phyloP scores from a whole-genome alignment of 768 basidiomycete species.

The Lentinula detonsa region DNA sequence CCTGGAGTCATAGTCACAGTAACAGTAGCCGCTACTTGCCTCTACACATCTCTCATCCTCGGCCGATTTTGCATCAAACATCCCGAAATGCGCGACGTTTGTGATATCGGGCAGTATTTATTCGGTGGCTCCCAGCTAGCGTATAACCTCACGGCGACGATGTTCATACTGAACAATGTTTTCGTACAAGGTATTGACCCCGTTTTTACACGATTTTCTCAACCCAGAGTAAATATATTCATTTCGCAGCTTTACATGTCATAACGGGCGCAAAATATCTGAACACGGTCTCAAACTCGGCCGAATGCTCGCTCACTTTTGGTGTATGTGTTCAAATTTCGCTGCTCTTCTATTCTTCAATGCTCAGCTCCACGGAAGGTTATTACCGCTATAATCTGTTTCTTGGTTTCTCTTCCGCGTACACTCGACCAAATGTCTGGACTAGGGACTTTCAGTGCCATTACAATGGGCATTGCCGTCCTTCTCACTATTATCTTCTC shows the following conservation, averaged over 20 bases:
- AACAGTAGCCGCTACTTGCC: slow-evolving; percentile 28
- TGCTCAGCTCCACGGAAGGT: slow-evolving; percentile 10
- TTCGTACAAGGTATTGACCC: slow-evolving; percentile 38
- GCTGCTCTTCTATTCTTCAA: neutral
- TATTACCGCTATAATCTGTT: slow-evolving; percentile 30
- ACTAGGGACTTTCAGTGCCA: slow-evolving; percentile 32
- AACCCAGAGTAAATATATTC: neutral
- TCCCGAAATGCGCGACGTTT: slow-evolving; percentile 43
- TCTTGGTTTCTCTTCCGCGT: slow-evolving; percentile 36
- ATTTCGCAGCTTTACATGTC: slow-evolving; percentile 31
- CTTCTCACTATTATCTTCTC: slow-evolving; percentile 35
- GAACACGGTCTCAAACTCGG: slow-evolving; percentile 37
- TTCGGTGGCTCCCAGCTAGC: slow-evolving; percentile 41
- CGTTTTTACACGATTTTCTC: neutral
- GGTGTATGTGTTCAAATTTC: slow-evolving; percentile 7
- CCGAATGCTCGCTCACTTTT: slow-evolving; percentile 34
- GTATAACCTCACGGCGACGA: slow-evolving; percentile 43
- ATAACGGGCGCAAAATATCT: slow-evolving; percentile 40
- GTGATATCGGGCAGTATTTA: slow-evolving; percentile 42
- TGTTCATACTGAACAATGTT: slow-evolving; percentile 51
- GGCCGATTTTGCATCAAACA: slow-evolving; percentile 45
- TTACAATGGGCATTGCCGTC: slow-evolving; percentile 42
- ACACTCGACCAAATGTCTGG: slow-evolving; percentile 34
- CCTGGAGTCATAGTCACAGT: slow-evolving; percentile 36
- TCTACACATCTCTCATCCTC: slow-evolving; percentile 42